Evolutionary conservation across 208 protist genomes (phyloP), one percentile per base, ranked within the genome.

Genomic region (Trypanosoma rangeli): DNA sequence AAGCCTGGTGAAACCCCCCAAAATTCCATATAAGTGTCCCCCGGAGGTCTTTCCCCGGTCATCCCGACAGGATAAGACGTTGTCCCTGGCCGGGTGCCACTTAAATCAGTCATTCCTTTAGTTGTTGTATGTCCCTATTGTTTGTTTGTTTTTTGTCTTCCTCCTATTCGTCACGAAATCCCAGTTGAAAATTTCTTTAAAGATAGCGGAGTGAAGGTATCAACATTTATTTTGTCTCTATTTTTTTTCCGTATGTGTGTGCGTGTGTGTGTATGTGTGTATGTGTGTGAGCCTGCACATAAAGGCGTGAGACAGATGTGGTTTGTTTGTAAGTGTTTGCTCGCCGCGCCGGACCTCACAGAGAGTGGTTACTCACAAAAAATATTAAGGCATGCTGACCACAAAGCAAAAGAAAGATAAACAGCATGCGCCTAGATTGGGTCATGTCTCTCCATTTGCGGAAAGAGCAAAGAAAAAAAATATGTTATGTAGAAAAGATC

Each of bases 1-100:
- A 75, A 9, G 20, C 59, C 58, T n/a, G 55, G 12, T 15, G 59
- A 26, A 68, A 58, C 18, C 18, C 61, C 64, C 18, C 8, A 35
- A 48, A 55, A 16, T 35, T 8, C 22, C 22, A 18, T 61, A 20
- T 24, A 49, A 15, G 29, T 18, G 22, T 10, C 55, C 39, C 31
- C 29, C 24, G 54, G 2, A 12, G 49, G n/a, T 28, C 16, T 20
- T 24, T 26, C 49, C n/a, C 49, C 49, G 49, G n/a, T 2, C 0
- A 33, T 64, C 49, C 16, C 39, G 7, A 1, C 39, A 2, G 13
- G 22, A 52, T 5, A 49, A 54, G 46, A 2, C 16, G 33, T 28
- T 4, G 59, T 16, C n/a, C 39, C 46, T 12, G 28, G 15, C 29
- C 13, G 61, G 1, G 35, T 55, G 50, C n/a, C 31, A 18, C 26